Evolutionary conservation across 371 early-diverging fungal genomes (phyloP), one percentile per base, ranked within the genome.

Genomic region (Apophysomyces elegans): DNA sequence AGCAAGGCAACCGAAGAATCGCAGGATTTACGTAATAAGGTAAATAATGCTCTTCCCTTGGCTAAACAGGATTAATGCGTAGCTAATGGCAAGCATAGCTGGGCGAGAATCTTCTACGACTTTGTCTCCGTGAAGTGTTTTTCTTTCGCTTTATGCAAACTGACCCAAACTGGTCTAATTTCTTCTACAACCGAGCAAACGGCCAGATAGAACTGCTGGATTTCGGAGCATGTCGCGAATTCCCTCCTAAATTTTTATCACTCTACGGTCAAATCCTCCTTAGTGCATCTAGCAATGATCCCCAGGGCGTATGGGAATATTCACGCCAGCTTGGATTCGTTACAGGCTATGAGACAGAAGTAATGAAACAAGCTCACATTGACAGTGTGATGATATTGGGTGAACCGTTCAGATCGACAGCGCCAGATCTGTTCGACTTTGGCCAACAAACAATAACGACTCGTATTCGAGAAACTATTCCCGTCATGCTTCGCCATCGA

Each of bases 121-220:
- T 98, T 5, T 95, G 95, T 73, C 81, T 98, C 37, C 82, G 87
- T 36, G 98, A 98, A 72, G 82, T 99, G 45, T 97, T 97, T 73
- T 88, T 87, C 32, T 96, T 94, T 75, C 84, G 88, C 62, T 95
- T 93, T 77, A 98, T 99, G 99, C 99, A 99, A 76, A 99, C 99
- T 11, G 99, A 99, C 72, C 99, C 99, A 5, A 99, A 99, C 73
- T 99, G 97, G 97, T 88, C 95, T 61, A 99, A 99, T 76, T 99
- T 99, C 71, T 80, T 99, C 66, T 99, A 95, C 72, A 88, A 95
- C 69, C 74, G 71, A 13, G 44, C 45, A 6, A 83, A 83, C 14
- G 77, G 81, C 37, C 91, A 86, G 80, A 82, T 97, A 56, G 89
- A 91, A 35, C 70, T 99, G 68, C 72, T 99, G 32, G 99, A 99